These are phyloP conservation scores for Pseudogymnoascus sp. DNA, from an alignment of 2,329 filamentous ascomycete species.

Conservation along the genomic window DNA sequence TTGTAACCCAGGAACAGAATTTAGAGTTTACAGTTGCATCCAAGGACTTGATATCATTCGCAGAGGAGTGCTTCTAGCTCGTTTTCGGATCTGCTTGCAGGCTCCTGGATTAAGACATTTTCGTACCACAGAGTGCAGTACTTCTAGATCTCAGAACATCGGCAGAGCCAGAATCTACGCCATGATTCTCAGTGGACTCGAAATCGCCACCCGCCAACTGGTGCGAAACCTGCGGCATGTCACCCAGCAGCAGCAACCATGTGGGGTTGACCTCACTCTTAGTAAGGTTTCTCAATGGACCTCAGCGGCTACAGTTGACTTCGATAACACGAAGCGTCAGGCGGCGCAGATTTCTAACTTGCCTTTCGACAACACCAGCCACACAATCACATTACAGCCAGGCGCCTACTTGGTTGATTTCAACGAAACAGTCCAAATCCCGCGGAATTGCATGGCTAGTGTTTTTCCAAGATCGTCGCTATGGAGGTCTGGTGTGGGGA, in stretches of 20 bases:
- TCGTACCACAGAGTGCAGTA: not conserved
- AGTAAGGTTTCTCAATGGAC: slow-evolving; percentile 24
- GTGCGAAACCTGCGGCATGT: slow-evolving; percentile 18
- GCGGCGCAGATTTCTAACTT: slow-evolving; percentile 20
- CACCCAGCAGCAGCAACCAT: slow-evolving; percentile 26
- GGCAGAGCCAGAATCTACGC: not conserved
- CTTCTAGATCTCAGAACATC: not conserved
- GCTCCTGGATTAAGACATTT: not conserved
- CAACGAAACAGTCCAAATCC: slow-evolving; percentile 34
- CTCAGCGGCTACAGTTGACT: slow-evolving; percentile 26
- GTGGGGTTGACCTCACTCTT: slow-evolving; percentile 28
- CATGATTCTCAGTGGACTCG: slow-evolving; percentile 13
- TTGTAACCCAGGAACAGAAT: not conserved
- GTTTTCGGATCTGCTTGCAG: not conserved
- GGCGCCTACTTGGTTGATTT: slow-evolving; percentile 34
- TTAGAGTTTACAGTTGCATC: not conserved
- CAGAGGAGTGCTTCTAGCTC: not conserved
- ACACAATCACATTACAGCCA: slow-evolving; percentile 18
- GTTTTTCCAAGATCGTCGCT: slow-evolving; percentile 33
- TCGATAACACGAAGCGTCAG: slow-evolving; percentile 25
- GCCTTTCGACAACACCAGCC: not conserved
- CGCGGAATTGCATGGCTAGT: slow-evolving; percentile 33
- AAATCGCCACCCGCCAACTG: slow-evolving; percentile 19
- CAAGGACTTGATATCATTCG: not conserved
- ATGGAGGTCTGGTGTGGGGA: slow-evolving; percentile 31